Base-by-base conservation (phyloP, 2,329 filamentous ascomycete species). In the Cladosporium sp. region DNA sequence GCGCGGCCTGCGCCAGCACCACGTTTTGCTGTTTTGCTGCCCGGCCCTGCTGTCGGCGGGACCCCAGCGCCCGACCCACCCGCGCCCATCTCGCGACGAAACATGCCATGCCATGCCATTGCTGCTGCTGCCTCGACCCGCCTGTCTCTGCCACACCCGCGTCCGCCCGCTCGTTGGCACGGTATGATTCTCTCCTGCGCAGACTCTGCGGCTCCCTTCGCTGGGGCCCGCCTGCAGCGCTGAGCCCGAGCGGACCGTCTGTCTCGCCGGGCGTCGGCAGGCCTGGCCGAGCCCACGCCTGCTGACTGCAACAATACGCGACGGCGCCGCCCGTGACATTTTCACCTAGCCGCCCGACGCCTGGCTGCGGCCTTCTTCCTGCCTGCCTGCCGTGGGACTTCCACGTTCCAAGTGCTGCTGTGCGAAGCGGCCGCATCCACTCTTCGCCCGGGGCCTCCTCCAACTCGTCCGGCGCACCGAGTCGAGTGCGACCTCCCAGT, bases 291-390 rank as follows among this genome's bases (percentile, higher is more conserved):
- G 38, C 46, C 37, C 35, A 38, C n/a, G n/a, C 35, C 37, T 42
- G 44, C 46, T 49, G 34, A 46, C 33, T 46, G 46, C 14, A 49
- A 31, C 19, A 43, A 42, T 43, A 43, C 46, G 37, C 46, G 38
- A 43, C 35, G 35, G 16, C 35, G 35, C n/a, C 35, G n/a, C n/a
- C 35, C 16, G n/a, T 10, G n/a, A 8, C 22, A 28, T 35, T 50
- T 50, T 50, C n/a, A 19, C 32, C 32, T 50, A 50, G 48, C 48
- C 48, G 48, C 48, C 48, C 19, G 32, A 50, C 38, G 42, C 48
- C 16, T 11, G 35, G 8, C 35, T 28, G 22, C 22, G 22, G 22
- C 16, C 16, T 18, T 2, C 16, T 3, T 18, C 22, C 22, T 28
- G 22, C 22, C 22, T 7, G 22, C 22, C 22, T 5, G 4, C 22